Conservation (phyloP, 163 green algal genomes). For the Scenedesmus sp. region DNA sequence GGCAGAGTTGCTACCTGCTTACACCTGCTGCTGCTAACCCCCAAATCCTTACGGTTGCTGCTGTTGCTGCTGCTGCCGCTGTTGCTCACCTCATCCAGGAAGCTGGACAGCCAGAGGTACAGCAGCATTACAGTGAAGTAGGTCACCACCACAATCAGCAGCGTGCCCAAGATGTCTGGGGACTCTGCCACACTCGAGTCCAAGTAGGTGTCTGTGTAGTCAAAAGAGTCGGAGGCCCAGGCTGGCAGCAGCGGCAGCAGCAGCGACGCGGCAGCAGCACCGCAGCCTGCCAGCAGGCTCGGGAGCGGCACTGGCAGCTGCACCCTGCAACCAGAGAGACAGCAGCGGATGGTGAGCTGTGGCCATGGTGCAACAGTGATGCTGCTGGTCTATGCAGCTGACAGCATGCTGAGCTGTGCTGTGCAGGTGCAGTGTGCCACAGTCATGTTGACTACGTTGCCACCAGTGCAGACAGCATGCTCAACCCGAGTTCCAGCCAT, state of each 20-base stretch:
- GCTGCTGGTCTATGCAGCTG: background rate
- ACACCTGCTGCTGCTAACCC: background rate
- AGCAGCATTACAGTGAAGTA: slow-evolving; percentile 53
- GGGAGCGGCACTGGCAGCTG: background rate
- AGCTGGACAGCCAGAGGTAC: slow-evolving; percentile 51
- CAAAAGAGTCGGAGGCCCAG: slow-evolving; percentile 24
- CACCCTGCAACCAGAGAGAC: background rate
- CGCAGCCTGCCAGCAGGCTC: slow-evolving; percentile 11
- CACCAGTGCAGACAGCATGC: background rate
- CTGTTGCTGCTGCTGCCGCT: background rate
- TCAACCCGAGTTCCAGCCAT: background rate
- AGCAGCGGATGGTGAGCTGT: background rate
- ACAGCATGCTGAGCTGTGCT: background rate
- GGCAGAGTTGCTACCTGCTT: too few relatives aligned
- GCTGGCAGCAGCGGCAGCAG: slow-evolving; percentile 11
- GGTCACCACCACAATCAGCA: slow-evolving; percentile 38
- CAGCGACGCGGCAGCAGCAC: background rate
- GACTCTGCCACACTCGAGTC: slow-evolving; percentile 29
- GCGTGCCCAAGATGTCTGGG: slow-evolving; percentile 31
- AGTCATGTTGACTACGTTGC: background rate
- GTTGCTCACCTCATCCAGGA: slow-evolving; percentile 22
- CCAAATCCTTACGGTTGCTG: background rate
- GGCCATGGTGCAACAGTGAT: too few relatives aligned
- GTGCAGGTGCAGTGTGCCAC: background rate
- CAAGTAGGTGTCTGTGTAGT: background rate